Base-by-base conservation (phyloP, 352 stramenopile genomes). In the Blastocystis sp. region DNA sequence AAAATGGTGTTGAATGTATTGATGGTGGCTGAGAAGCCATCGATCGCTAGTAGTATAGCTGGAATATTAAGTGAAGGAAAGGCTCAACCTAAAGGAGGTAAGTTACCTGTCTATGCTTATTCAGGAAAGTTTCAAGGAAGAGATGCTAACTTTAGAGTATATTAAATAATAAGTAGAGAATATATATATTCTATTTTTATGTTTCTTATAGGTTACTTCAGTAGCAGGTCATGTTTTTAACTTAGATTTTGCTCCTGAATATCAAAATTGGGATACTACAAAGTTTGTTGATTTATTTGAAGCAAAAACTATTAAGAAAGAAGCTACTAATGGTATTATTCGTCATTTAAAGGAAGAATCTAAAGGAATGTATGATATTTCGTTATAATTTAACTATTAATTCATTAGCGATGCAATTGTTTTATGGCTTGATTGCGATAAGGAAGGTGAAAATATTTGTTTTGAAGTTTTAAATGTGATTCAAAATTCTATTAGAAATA, bases 351-450 rank as follows among this genome's bases (percentile, higher is more conserved):
- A 32, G 49, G 49, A 64, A 68, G 67, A 44, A 39, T 62, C 25
- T 58, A 70, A 28, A 64, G 55, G 13, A 66, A 69, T 36, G 49
- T 72, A 36, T 24, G 67, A 25, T 70, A 75, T 4, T 32, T 72
- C 58, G 19, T 67, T 69, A 25, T 58, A 66, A n/a, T 55, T 58
- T 23, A 52, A 80, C 39, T 55, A 47, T 23, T 23, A n/a, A 19
- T 2, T 28, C 18, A 37, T 21, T 59, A 65, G 44, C n/a, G 56
- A 65, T 25, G 79, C 78, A 45, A 72, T 89, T n/a, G 77, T 87
- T 2, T 64, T 90, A 1, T 90, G 80, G 80, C 74, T 90, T 68
- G 80, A 90, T 75, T 90, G 80, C 59, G 80, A 90, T 76, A 68
- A 77, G 11, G 80, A 90, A 67, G 80, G 80, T 36, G 80, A 89